phyloP scores from a whole-genome alignment of 768 basidiomycete species.

The Xerocomus brunneocitrinus region DNA sequence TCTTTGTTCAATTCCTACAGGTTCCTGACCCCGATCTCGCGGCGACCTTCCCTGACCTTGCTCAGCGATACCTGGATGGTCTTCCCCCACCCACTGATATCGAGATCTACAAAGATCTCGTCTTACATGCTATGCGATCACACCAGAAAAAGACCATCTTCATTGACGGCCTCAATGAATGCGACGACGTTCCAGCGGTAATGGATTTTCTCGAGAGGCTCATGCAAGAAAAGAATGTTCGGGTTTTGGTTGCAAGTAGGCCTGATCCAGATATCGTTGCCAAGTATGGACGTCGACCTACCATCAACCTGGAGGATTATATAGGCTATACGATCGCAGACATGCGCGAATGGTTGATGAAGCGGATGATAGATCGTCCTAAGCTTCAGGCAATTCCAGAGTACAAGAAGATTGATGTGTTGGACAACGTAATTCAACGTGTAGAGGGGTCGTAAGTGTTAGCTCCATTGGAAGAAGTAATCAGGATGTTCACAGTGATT shows the following conservation, averaged over 20 bases:
- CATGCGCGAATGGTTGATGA: constrained; percentile 24
- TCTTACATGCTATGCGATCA: constrained; percentile 20
- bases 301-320: constrained; percentile 21
- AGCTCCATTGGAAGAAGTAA: background rate
- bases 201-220: constrained; percentile 22
- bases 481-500: background rate
- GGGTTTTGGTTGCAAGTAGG: constrained; percentile 21
- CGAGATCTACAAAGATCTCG: constrained; percentile 12
- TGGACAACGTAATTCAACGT: constrained; percentile 11
- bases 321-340: constrained; percentile 16
- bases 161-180: constrained; percentile 25
- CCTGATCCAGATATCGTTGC: constrained; percentile 17
- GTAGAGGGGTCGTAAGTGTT: constrained; percentile 20
- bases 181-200: constrained; percentile 16
- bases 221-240: constrained; percentile 21
- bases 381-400: constrained; percentile 22
- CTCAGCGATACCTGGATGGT: constrained; percentile 12
- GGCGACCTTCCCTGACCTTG: constrained; percentile 20
- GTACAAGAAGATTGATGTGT: constrained; percentile 18
- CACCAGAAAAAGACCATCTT: constrained; percentile 22
- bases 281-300: constrained; percentile 17
- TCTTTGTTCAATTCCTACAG: constrained; percentile 27
- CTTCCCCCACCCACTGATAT: constrained; percentile 17
- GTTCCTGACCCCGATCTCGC: constrained; percentile 17
- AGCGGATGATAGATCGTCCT: constrained; percentile 22